These are phyloP conservation scores for Glonium stellatum DNA, from an alignment of 495 filamentous ascomycete genomes.

Conservation along the genomic window DNA sequence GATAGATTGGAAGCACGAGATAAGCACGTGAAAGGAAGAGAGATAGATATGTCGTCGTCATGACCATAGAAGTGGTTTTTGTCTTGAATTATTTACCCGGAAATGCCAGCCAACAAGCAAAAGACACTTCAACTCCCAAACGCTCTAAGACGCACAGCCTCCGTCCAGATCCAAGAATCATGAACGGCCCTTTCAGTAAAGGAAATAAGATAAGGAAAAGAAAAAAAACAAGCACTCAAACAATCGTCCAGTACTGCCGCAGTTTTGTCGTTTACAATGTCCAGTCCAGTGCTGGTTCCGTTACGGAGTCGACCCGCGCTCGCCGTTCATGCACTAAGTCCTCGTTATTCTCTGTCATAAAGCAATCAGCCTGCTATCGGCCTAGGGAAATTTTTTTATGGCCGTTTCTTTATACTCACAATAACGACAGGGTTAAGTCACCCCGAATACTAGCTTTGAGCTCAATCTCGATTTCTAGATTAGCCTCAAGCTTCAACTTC, in stretches of 20 bases:
- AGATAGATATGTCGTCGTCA: background rate
- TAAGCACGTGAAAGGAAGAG: background rate
- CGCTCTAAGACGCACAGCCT: background rate
- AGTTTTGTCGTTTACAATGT: background rate
- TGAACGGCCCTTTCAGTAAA: background rate
- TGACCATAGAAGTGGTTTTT: background rate
- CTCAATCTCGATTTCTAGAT: constrained; percentile 44
- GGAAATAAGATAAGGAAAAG: background rate
- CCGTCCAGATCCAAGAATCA: background rate
- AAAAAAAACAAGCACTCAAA: background rate
- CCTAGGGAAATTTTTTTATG: background rate
- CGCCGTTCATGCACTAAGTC: constrained; percentile 19
- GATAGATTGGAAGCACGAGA: no score
- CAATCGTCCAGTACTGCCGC: background rate
- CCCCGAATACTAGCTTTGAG: constrained; percentile 41
- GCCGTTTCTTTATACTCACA: constrained; percentile 40
- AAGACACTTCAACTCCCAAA: background rate
- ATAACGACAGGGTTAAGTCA: constrained; percentile 39
- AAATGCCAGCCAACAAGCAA: background rate
- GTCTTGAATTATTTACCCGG: constrained; percentile 1
- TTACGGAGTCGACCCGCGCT: background rate
- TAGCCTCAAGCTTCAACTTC: constrained; percentile 40
- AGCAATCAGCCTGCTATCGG: constrained; percentile 14
- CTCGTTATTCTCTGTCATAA: constrained; percentile 19
- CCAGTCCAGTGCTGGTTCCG: background rate